Base-by-base conservation (phyloP, 345 rosid genomes). In the Populus pruinosa region DNA sequence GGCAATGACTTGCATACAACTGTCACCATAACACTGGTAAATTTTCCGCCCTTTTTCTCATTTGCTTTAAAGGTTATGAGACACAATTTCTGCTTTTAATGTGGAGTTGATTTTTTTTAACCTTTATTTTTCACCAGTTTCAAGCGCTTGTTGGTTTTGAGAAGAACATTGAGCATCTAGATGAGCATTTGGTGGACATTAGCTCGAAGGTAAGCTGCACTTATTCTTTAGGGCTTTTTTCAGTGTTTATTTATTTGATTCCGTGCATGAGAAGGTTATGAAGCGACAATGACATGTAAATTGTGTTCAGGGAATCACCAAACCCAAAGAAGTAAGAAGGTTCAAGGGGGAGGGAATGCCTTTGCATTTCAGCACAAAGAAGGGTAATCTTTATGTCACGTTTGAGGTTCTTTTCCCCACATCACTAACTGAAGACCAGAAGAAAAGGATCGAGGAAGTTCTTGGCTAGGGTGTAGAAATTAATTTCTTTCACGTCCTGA, bases 311-410 rank as follows among this genome's bases (percentile, higher is more conserved):
- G 98, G 91, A 79, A 89, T 96, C 67, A 96, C 96, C 2, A 94
- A 92, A 82, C 98, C 99, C 0, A 96, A 96, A 81, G 94, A 91
- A 84, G 96, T 94, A 83, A 87, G 86, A 67, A 96, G 89, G 87
- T 87, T 94, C 71, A 94, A 89, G 87, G 99, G 95, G 25, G 98
- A 96, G 88, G 99, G 99, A 56, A 96, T 96, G 99, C 98, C 98
- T 16, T 74, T 90, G 86, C 94, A 94, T 83, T 86, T 78, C 72
- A 94, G 96, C 84, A 89, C 79, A 23, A 94, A 94, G 92, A 96
- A 90, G 79, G 99, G 97, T 2, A 90, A 94, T 76, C 94, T 96
- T 33, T 92, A 90, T 67, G 89, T 94, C 69, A 89, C 91, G 8
- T 96, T 88, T 50, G 99, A 96, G 88, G 97, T 96, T 80, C 89